phyloP scores from a whole-genome alignment of 2,329 filamentous ascomycete species.

The Fusarium sp. region DNA sequence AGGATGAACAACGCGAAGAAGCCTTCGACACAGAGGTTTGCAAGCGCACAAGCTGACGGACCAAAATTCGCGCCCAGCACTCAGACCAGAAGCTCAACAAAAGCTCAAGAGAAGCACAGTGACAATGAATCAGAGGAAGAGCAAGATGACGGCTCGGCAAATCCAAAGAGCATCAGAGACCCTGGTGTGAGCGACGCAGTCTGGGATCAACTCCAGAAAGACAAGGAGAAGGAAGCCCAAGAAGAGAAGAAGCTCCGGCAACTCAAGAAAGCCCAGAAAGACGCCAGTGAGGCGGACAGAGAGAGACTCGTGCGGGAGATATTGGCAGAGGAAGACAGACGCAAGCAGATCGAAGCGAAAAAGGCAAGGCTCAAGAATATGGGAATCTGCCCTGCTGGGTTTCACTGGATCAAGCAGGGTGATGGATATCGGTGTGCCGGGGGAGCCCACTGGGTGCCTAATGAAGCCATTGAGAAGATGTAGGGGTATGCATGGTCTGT shows the following conservation, averaged over 20 bases:
- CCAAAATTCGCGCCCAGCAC: neutral
- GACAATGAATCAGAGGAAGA: neutral
- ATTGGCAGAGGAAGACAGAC: conserved; percentile 50
- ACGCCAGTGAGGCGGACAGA: conserved; percentile 45
- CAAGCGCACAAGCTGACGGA: fast-evolving
- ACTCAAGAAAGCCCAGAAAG: conserved; percentile 47
- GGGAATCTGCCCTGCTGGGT: conserved; percentile 70
- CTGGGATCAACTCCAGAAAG: conserved; percentile 70
- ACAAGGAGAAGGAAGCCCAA: conserved; percentile 55
- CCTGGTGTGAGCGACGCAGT: conserved; percentile 67
- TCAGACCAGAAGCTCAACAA: neutral
- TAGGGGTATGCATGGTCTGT: too few relatives aligned
- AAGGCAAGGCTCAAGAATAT: conserved; percentile 62
- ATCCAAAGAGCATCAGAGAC: conserved; percentile 57
- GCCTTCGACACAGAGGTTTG: fast-evolving
- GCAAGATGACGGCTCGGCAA: neutral
- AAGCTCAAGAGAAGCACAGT: neutral
- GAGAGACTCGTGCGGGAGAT: conserved; percentile 51
- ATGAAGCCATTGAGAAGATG: conserved; percentile 19
- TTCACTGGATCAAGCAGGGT: conserved; percentile 68
- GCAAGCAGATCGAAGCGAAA: conserved; percentile 52
- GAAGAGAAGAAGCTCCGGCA: conserved; percentile 52
- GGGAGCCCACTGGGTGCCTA: conserved; percentile 63
- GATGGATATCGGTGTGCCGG: conserved; percentile 72
- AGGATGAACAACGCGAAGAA: conserved; percentile 28